Evolutionary conservation across 1,284 basidiomycete genomes (phyloP).

Genomic region (Athelia psychrophila): DNA sequence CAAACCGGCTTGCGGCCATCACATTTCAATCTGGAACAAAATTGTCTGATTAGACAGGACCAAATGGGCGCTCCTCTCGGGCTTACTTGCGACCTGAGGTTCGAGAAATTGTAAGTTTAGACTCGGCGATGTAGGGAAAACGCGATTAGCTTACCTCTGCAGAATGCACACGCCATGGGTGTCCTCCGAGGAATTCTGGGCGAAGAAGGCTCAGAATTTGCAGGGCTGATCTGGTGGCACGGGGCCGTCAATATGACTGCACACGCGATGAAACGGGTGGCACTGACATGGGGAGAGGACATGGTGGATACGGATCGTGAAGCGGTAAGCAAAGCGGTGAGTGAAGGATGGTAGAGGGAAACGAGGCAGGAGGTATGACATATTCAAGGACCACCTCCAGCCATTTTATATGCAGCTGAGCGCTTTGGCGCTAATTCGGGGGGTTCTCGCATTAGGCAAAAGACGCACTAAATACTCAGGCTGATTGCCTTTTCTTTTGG

Average conservation of each 20-base stretch:
- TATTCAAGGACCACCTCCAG: background rate
- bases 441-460: too few species aligned
- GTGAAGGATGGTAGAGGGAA: too few species aligned
- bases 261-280: background rate
- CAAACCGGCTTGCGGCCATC: constrained; percentile 53
- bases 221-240: background rate
- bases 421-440: too few species aligned
- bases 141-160: constrained; percentile 38
- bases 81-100: constrained; percentile 45
- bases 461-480: too few species aligned
- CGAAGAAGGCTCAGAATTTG: background rate
- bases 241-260: background rate
- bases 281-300: background rate
- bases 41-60: too few species aligned
- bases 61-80: too few species aligned
- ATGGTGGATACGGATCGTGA: background rate
- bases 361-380: background rate
- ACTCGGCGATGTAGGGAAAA: constrained; percentile 1
- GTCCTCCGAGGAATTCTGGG: constrained; percentile 47
- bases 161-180: constrained; percentile 58
- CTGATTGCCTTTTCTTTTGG: too few species aligned
- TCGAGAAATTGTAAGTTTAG: background rate
- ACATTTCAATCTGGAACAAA: constrained; percentile 47
- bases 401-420: background rate
- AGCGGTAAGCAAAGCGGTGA: background rate